phyloP scores from a whole-genome alignment of 1,284 basidiomycete species.

The Austroboletus rostrupii region DNA sequence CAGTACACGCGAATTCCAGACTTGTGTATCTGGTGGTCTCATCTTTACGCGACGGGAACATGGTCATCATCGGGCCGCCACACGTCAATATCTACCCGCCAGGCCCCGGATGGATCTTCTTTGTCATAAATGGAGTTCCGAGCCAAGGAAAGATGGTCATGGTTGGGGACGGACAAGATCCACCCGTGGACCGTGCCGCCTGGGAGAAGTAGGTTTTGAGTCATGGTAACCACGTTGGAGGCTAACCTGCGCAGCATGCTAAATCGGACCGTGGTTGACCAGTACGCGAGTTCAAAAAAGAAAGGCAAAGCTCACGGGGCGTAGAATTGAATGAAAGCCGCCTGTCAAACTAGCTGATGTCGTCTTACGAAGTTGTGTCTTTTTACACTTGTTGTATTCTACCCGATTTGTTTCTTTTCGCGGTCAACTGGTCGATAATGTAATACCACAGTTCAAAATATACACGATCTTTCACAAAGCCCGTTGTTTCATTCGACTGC shows the following conservation, averaged over 20 bases:
- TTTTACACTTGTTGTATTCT: slow-evolving; percentile 1
- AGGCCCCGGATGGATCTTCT: slow-evolving; percentile 75
- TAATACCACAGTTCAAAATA: slow-evolving; percentile 1
- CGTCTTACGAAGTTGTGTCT: background rate
- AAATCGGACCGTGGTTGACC: slow-evolving; percentile 46
- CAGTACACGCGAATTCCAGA: slow-evolving; percentile 76
- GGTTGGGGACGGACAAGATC: slow-evolving; percentile 63
- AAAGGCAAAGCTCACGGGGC: slow-evolving; percentile 22
- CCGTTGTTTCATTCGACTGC: slow-evolving; percentile 89
- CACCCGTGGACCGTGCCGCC: slow-evolving; percentile 53
- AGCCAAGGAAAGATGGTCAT: slow-evolving; percentile 64
- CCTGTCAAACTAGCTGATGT: background rate
- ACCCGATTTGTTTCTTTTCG: slow-evolving; percentile 1
- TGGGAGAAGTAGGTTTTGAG: slow-evolving; percentile 47
- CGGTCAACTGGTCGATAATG: slow-evolving; percentile 11
- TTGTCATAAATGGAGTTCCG: slow-evolving; percentile 68
- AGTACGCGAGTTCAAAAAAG: slow-evolving; percentile 44
- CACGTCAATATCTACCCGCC: slow-evolving; percentile 68
- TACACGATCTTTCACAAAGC: slow-evolving; percentile 46
- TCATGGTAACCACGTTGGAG: slow-evolving; percentile 20
- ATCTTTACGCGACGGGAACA: slow-evolving; percentile 33
- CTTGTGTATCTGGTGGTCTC: slow-evolving; percentile 57
- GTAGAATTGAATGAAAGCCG: background rate
- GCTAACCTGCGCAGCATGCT: slow-evolving; percentile 32
- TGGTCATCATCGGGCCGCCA: slow-evolving; percentile 58